Conservation (phyloP, 768 basidiomycete species). For the Suillus decipiens region DNA sequence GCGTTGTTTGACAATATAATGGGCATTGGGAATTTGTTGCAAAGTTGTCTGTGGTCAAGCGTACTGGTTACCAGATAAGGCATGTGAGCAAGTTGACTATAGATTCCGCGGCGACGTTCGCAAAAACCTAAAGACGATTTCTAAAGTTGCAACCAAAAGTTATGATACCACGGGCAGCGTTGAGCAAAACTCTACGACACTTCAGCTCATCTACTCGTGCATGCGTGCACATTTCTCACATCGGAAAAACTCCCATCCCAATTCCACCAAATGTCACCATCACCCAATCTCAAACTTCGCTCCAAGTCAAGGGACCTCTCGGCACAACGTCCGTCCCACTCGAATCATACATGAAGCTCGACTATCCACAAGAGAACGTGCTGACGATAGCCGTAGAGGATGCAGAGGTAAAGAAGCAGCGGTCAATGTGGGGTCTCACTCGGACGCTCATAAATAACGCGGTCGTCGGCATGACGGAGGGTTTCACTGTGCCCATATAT, state of each 20-base stretch:
- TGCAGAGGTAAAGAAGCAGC: conserved; percentile 70
- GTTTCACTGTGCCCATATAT: conserved; percentile 80
- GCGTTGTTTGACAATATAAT: no score
- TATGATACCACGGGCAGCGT: conserved; percentile 21
- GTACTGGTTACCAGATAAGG: not conserved
- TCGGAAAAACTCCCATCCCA: conserved; percentile 60
- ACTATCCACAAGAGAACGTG: conserved; percentile 33
- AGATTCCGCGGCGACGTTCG: not conserved
- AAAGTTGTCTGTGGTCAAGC: no score
- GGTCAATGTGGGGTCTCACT: conserved; percentile 94
- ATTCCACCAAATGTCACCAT: conserved; percentile 52
- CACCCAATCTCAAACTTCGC: conserved; percentile 32
- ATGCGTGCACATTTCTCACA: conserved; percentile 55
- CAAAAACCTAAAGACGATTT: not conserved
- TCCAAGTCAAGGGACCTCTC: conserved; percentile 61
- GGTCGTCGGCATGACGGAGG: conserved; percentile 84
- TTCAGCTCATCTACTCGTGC: conserved; percentile 55
- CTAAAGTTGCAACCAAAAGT: not conserved
- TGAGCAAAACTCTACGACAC: conserved; percentile 29
- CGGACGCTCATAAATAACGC: conserved; percentile 90
- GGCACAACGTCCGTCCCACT: conserved; percentile 52
- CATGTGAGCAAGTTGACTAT: not conserved
- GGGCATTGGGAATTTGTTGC: no score
- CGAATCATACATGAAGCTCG: conserved; percentile 46
- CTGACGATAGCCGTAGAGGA: conserved; percentile 52